These are phyloP conservation scores for Eurotiales sp. DNA, from an alignment of 2,329 filamentous ascomycete genomes.

Conservation along the genomic window DNA sequence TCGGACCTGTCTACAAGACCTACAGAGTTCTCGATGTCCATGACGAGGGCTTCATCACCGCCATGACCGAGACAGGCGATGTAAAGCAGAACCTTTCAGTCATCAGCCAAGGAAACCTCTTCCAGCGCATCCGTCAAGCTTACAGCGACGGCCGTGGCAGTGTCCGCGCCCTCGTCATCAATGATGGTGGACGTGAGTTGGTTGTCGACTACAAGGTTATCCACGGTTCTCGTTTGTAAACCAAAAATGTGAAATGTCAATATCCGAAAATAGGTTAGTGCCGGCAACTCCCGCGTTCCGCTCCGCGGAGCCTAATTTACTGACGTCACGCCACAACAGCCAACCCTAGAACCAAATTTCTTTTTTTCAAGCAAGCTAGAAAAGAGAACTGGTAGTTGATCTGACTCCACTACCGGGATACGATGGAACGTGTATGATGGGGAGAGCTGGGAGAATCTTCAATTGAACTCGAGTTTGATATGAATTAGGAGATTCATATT, in stretches of 20 bases:
- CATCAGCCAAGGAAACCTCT: conserved; percentile 91
- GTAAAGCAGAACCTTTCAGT: conserved; percentile 95
- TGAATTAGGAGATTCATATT: neutral
- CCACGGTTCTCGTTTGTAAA: conserved; percentile 53
- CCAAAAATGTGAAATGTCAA: conserved; percentile 1
- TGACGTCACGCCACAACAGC: neutral
- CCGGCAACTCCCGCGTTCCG: conserved; percentile 9
- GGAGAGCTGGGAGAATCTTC: neutral
- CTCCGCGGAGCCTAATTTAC: neutral
- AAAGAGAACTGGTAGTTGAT: no score
- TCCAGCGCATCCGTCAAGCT: conserved; percentile 71
- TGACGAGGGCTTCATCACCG: conserved; percentile 74
- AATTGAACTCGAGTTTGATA: neutral
- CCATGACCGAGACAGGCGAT: conserved; percentile 98
- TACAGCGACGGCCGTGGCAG: conserved; percentile 91
- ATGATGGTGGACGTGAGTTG: conserved; percentile 87
- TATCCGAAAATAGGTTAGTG: conserved; percentile 11
- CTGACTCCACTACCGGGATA: conserved; percentile 10
- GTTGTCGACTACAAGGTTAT: conserved; percentile 99
- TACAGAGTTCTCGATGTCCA: conserved; percentile 98
- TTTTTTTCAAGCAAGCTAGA: no score
- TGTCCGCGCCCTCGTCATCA: conserved; percentile 93
- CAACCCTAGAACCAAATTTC: neutral
- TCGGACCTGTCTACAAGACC: conserved; percentile 99
- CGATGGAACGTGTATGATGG: conserved; percentile 17